A percentile compares a stretch with the other conserved stretches of the same genome.
Conservation (phyloP, 345 rosid genomes). For the Ceriops zippeliana region DNA sequence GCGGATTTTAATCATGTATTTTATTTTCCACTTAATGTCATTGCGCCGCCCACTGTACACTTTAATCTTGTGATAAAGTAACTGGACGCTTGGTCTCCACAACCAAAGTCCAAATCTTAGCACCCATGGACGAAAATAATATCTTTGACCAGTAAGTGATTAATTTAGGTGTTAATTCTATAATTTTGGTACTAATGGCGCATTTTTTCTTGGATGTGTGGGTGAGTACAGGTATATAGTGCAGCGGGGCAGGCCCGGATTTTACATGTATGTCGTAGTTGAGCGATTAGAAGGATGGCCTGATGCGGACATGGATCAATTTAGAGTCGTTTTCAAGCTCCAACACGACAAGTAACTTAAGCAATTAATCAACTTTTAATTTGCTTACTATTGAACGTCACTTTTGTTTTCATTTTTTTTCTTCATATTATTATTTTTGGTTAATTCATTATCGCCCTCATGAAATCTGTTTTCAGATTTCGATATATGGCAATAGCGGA, state of each 20-base stretch:
- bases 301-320: constrained; percentile 15
- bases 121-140: too few relatives aligned
- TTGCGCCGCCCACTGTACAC: too few relatives aligned
- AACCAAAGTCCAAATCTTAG: too few relatives aligned
- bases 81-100: too few relatives aligned
- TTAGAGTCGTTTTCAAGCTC: constrained; percentile 22
- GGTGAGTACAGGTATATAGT: constrained; percentile 7
- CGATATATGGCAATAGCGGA: constrained; percentile 12
- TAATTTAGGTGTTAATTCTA: not conserved
- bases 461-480: constrained; percentile 2
- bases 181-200: not conserved
- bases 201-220: not conserved
- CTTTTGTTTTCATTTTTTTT: too few relatives aligned
- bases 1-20: too few relatives aligned
- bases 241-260: constrained; percentile 12
- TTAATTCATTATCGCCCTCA: not conserved
- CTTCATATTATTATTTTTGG: too few relatives aligned
- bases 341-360: constrained; percentile 17
- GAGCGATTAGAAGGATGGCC: constrained; percentile 25
- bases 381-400: not conserved
- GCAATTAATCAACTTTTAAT: not conserved
- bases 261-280: constrained; percentile 15
- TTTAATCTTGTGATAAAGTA: too few relatives aligned
- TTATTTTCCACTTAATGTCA: too few relatives aligned
- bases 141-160: not conserved